A percentile compares a stretch with the other conserved stretches of the same genome.
phyloP scores from a whole-genome alignment of 1,284 basidiomycete genomes.

The Coriolopsis trogii region DNA sequence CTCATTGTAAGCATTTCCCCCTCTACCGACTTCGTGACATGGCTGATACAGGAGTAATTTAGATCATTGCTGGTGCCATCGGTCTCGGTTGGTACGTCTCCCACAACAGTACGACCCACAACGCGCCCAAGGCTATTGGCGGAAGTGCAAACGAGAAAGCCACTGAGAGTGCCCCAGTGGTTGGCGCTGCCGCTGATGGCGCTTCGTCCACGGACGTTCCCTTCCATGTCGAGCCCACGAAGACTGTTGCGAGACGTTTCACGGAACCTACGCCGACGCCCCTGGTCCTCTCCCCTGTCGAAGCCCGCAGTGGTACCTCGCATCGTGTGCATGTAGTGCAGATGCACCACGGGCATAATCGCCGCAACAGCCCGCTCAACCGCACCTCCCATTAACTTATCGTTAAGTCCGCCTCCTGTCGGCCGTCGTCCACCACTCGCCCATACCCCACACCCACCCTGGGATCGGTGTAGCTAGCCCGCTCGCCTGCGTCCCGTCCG shows the following conservation, averaged over 20 bases:
- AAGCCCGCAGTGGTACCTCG: slow-evolving; percentile 13
- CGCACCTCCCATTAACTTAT: slow-evolving; percentile 26
- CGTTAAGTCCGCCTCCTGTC: neutral
- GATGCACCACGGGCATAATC: slow-evolving; percentile 17
- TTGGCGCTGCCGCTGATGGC: slow-evolving; percentile 15
- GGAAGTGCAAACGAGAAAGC: slow-evolving; percentile 59
- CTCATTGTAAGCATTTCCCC: slow-evolving; percentile 47
- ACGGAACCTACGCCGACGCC: slow-evolving; percentile 26
- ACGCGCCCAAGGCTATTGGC: slow-evolving; percentile 63
- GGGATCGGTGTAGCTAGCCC: slow-evolving; percentile 29
- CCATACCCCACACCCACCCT: slow-evolving; percentile 2
- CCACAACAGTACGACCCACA: slow-evolving; percentile 48
- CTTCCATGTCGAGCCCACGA: slow-evolving; percentile 47
- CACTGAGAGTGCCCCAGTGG: slow-evolving; percentile 21
- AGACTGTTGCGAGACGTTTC: slow-evolving; percentile 45
- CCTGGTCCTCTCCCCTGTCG: slow-evolving; percentile 14
- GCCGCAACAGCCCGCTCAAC: slow-evolving; percentile 24
- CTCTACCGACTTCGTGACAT: neutral
- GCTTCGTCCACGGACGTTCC: slow-evolving; percentile 14
- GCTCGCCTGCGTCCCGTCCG: slow-evolving; percentile 37
- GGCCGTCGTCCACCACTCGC: neutral
- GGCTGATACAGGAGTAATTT: neutral
- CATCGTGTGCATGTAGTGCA: slow-evolving; percentile 20
- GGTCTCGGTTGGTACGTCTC: slow-evolving; percentile 63
- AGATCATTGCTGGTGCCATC: slow-evolving; percentile 55